Evolutionary conservation across 805 yeast genomes (phyloP).

Genomic region (Candida mattraensis): DNA sequence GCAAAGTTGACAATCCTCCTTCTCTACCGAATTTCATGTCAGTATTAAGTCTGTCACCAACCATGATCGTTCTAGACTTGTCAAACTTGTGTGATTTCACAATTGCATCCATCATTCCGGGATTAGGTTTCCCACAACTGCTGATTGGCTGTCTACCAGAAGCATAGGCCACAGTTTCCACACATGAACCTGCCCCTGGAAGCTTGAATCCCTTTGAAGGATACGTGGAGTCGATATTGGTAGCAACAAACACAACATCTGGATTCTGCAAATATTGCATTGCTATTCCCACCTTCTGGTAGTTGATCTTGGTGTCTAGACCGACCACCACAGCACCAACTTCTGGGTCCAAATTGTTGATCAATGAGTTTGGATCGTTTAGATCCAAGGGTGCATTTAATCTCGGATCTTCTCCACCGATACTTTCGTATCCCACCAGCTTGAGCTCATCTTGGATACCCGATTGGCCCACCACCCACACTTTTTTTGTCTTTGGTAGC

Average conservation of each 20-base stretch:
- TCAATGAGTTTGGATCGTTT: slow-evolving; percentile 54
- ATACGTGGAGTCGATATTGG: slow-evolving; percentile 92
- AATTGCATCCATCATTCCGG: slow-evolving; percentile 87
- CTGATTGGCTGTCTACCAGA: slow-evolving; percentile 83
- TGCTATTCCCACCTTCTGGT: slow-evolving; percentile 77
- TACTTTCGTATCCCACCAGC: slow-evolving; percentile 67
- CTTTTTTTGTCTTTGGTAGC: slow-evolving; percentile 72
- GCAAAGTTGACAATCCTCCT: slow-evolving; percentile 82
- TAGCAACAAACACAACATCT: slow-evolving; percentile 76
- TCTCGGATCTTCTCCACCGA: slow-evolving; percentile 82
- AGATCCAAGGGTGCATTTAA: slow-evolving; percentile 55
- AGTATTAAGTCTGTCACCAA: slow-evolving; percentile 93
- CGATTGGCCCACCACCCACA: slow-evolving; percentile 85
- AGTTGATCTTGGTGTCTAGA: slow-evolving; percentile 72
- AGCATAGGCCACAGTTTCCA: slow-evolving; percentile 72
- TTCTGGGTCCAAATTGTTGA: slow-evolving; percentile 59
- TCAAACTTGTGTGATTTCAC: slow-evolving; percentile 61
- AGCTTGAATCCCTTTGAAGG: slow-evolving; percentile 83
- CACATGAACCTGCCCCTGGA: slow-evolving; percentile 94
- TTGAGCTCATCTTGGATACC: slow-evolving; percentile 82
- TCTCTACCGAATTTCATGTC: slow-evolving; percentile 90
- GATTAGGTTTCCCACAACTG: slow-evolving; percentile 85
- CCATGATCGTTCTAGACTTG: slow-evolving; percentile 72
- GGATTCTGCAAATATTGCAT: slow-evolving; percentile 75
- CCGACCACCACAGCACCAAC: slow-evolving; percentile 94